These are phyloP conservation scores for Claviceps sp. DNA, from an alignment of 2,329 filamentous ascomycete species.

Conservation along the genomic window DNA sequence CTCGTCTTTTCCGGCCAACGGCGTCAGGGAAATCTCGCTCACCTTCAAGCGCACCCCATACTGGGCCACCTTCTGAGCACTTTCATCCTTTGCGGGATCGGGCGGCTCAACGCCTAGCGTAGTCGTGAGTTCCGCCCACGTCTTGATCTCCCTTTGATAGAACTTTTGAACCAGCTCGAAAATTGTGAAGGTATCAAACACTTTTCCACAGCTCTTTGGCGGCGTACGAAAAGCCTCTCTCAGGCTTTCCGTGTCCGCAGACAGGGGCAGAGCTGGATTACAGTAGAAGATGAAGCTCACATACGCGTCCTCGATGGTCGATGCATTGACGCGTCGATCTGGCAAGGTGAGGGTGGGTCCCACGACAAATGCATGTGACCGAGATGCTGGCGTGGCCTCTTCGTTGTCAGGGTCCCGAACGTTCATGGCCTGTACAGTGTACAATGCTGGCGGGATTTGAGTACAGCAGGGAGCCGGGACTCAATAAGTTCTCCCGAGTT, in stretches of 20 bases:
- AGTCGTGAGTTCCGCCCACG: conserved; percentile 79
- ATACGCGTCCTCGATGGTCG: conserved; percentile 69
- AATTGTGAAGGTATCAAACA: conserved; percentile 64
- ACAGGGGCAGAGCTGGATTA: conserved; percentile 62
- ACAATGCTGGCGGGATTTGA: not conserved
- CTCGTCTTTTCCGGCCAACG: too few relatives aligned
- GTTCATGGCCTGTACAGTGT: not conserved
- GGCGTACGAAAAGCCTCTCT: conserved; percentile 65
- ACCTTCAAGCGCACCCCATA: conserved; percentile 89
- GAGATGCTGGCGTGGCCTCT: not conserved
- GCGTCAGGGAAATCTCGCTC: conserved; percentile 10
- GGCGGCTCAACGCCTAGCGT: conserved; percentile 82
- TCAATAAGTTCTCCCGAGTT: not conserved
- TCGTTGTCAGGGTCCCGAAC: not conserved
- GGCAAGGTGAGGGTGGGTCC: conserved; percentile 38
- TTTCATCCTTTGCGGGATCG: conserved; percentile 69
- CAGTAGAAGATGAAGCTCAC: conserved; percentile 79
- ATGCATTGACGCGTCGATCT: conserved; percentile 50
- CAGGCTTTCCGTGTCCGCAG: conserved; percentile 56
- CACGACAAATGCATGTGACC: conserved; percentile 4
- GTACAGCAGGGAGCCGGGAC: too few relatives aligned
- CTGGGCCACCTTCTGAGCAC: conserved; percentile 86
- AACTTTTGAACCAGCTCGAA: conserved; percentile 69
- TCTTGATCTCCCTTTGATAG: conserved; percentile 74
- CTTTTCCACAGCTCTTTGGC: conserved; percentile 78